Base-by-base conservation (phyloP, 768 basidiomycete species). In the Suillus americanus region DNA sequence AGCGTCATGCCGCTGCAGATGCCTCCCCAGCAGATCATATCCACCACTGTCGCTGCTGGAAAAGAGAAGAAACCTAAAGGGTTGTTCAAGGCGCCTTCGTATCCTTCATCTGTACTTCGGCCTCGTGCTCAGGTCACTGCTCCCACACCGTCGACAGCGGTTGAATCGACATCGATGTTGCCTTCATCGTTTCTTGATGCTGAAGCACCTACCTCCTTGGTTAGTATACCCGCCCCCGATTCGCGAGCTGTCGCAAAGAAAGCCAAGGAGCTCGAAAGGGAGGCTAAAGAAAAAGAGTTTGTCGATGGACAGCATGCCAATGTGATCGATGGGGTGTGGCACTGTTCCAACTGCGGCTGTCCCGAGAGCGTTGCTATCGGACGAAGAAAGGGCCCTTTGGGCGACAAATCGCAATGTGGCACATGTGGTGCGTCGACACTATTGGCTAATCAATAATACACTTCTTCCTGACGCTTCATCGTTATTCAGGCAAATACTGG, bases 301-400 rank as follows among this genome's bases (percentile, higher is more conserved):
- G 88, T 88, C 46, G 89, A 94, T 70, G 90, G 91, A 9, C 91
- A 92, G 72, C 92, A 92, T 70, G 82, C 89, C 45, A 92, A 94
- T 73, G 82, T 86, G 69, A 90, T 95, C 72, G 81, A 95, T 68
- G 94, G 92, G 1, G 83, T 92, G 5, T 97, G 95, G 95, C 93
- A 95, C 78, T 98, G 95, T 73, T 94, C 93, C 23, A 97, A 95
- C 72, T 97, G 94, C 70, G 95, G 95, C 6, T 92, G 92, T 73
- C 95, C 95, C 0, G 94, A 94, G 72, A 86, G 79, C 69, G 88
- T 97, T 64, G 92, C 94, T 3, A 80, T 94, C 50, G 95, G 95
- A 3, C 80, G 93, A 66, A 82, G 94, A 68, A 96, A 96, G 71
- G 95, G 96, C 1, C 95, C 94, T 1, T 79, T 94, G 55, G 95